These are phyloP conservation scores for Coemansia sp. DNA, from an alignment of 192 early-diverging fungal species.

Conservation along the genomic window DNA sequence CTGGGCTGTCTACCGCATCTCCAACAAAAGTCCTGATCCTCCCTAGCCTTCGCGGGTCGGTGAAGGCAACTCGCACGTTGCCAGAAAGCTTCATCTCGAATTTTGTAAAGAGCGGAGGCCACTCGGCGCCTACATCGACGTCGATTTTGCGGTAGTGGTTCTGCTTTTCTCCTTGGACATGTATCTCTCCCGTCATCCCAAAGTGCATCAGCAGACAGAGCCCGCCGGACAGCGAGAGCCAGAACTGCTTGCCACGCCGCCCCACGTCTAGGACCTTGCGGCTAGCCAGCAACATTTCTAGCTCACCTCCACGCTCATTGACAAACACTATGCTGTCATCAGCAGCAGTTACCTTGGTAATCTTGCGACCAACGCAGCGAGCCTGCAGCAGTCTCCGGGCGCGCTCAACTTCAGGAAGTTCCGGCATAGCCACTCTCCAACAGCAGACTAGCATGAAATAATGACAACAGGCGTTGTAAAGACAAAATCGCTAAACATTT, in stretches of 20 bases:
- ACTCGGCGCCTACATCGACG: slow-evolving; percentile 32
- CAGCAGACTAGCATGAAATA: too few relatives aligned
- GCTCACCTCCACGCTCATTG: slow-evolving; percentile 19
- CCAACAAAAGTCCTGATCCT: slow-evolving; percentile 59
- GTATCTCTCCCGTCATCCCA: slow-evolving; percentile 69
- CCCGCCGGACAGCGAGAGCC: slow-evolving; percentile 30
- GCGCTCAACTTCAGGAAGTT: slow-evolving; percentile 72
- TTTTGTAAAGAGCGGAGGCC: slow-evolving; percentile 73
- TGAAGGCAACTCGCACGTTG: slow-evolving; percentile 49
- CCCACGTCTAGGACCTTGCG: slow-evolving; percentile 60
- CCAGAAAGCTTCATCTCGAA: slow-evolving; percentile 53
- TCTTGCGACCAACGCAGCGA: slow-evolving; percentile 52
- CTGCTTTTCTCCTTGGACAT: slow-evolving; percentile 14
- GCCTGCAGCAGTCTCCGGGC: slow-evolving; percentile 58
- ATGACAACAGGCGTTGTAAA: too few relatives aligned
- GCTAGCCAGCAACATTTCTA: slow-evolving; percentile 42
- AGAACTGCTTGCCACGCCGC: slow-evolving; percentile 77
- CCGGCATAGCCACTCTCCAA: slow-evolving; percentile 62
- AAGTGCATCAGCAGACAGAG: slow-evolving; percentile 58
- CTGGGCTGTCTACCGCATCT: slow-evolving; percentile 46
- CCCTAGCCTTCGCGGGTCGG: slow-evolving; percentile 68
- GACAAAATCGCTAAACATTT: too few relatives aligned
- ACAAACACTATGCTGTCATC: slow-evolving; percentile 56
- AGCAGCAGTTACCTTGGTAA: slow-evolving; percentile 50
- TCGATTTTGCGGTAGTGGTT: slow-evolving; percentile 27